Evolutionary conservation across 768 basidiomycete species (phyloP).

Genomic region (Xerocomellus dryophilus): DNA sequence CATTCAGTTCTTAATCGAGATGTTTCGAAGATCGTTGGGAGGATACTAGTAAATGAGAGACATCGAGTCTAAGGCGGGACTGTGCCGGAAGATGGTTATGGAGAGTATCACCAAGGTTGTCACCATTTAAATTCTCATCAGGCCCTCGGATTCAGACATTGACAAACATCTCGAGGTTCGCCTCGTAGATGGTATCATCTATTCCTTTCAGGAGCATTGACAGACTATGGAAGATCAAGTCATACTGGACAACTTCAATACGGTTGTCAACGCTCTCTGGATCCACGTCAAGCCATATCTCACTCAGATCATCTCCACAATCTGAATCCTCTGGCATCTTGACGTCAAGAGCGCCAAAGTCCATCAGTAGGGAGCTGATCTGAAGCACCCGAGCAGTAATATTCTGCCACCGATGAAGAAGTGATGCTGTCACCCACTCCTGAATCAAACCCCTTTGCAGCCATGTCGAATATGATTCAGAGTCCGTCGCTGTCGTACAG

Average conservation of each 20-base stretch:
- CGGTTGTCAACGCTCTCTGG: conserved; percentile 93
- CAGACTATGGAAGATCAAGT: conserved; percentile 98
- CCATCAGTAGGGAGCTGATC: conserved; percentile 97
- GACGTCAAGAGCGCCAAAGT: conserved; percentile 99
- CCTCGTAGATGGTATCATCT: conserved; percentile 97
- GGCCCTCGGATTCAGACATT: conserved; percentile 95
- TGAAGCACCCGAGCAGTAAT: too few relatives aligned
- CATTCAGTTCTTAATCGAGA: too few relatives aligned
- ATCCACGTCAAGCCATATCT: conserved; percentile 98
- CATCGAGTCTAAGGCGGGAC: conserved; percentile 62
- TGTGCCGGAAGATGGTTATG: conserved; percentile 99
- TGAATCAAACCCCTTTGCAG: too few relatives aligned
- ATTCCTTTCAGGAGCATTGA: conserved; percentile 99
- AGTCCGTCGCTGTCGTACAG: too few relatives aligned
- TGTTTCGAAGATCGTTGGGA: conserved; percentile 94
- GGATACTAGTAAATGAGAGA: conserved; percentile 68
- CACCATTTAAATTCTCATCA: too few relatives aligned
- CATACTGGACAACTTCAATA: conserved; percentile 98
- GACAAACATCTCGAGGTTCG: conserved; percentile 93
- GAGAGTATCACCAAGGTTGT: conserved; percentile 98
- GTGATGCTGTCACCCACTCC: too few relatives aligned
- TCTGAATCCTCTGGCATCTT: conserved; percentile 97
- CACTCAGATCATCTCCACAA: conserved; percentile 97
- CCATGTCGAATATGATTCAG: too few relatives aligned
- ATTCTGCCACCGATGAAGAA: too few relatives aligned